Evolutionary conservation across 2,329 filamentous ascomycete species (phyloP).

Genomic region (Aspergillus udagawae): DNA sequence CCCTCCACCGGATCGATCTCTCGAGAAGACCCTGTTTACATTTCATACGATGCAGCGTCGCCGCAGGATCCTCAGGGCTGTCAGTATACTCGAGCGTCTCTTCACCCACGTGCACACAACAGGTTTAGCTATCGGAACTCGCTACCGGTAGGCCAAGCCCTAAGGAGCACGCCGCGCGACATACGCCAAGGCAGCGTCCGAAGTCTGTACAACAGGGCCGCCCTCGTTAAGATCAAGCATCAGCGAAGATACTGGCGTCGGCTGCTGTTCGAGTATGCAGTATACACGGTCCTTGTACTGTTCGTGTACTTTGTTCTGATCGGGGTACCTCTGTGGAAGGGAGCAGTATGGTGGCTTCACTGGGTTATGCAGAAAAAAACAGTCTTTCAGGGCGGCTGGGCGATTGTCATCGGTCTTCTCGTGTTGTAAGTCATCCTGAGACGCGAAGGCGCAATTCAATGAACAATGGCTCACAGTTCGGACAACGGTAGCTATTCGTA

Average conservation of each 20-base stretch:
- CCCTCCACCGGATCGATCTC: neutral
- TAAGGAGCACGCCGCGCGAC: neutral
- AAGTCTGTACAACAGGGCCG: conserved; percentile 9
- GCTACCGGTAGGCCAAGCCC: neutral
- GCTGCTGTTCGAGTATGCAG: conserved; percentile 34
- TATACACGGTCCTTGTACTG: conserved; percentile 34
- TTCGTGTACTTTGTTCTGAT: conserved; percentile 47
- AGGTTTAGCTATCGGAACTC: neutral
- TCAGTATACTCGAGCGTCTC: neutral
- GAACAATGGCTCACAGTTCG: neutral
- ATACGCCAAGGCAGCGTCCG: conserved; percentile 3
- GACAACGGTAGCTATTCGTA: conserved; percentile 23
- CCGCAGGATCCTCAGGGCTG: neutral
- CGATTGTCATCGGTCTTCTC: conserved; percentile 38
- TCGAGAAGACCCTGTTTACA: neutral
- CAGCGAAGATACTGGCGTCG: conserved; percentile 34
- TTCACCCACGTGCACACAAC: neutral
- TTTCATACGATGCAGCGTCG: neutral
- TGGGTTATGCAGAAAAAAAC: conserved; percentile 40
- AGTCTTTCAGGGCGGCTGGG: conserved; percentile 38
- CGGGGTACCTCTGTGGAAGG: conserved; percentile 45
- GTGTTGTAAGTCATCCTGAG: conserved; percentile 25
- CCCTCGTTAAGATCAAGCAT: conserved; percentile 7
- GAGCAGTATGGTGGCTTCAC: conserved; percentile 43
- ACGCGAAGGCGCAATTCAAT: neutral